phyloP scores from a whole-genome alignment of 2,329 filamentous ascomycete species.

The Piedraia hortae region DNA sequence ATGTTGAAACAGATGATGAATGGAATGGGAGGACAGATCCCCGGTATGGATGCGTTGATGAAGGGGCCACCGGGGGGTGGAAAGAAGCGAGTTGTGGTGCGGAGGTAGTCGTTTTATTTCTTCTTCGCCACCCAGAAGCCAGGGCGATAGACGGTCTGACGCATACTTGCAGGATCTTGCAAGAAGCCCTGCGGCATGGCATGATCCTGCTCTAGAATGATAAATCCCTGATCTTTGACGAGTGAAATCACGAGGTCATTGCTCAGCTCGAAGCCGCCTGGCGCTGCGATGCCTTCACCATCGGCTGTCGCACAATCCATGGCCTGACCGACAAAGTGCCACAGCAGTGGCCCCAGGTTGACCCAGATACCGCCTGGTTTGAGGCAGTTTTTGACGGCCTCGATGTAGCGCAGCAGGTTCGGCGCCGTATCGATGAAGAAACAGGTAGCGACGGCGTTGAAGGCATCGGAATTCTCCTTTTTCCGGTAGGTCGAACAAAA shows the following conservation, averaged over 20 bases:
- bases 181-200: conserved; percentile 57
- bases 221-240: conserved; percentile 49
- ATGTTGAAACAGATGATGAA: conserved; percentile 93
- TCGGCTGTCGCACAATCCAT: conserved; percentile 38
- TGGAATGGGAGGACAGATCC: conserved; percentile 34
- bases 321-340: too few species aligned
- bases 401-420: conserved; percentile 70
- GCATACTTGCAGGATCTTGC: conserved; percentile 58
- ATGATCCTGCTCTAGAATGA: conserved; percentile 25
- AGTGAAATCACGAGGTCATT: conserved; percentile 66
- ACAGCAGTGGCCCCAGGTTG: conserved; percentile 73
- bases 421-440: conserved; percentile 97
- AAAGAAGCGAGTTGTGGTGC: too few species aligned
- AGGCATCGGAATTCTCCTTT: conserved; percentile 30
- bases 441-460: conserved; percentile 63
- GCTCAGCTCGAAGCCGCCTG: conserved; percentile 69
- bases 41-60: conserved; percentile 10
- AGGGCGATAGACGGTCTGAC: conserved; percentile 55
- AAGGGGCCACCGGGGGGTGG: conserved; percentile 2
- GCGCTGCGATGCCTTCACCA: conserved; percentile 41
- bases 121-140: conserved; percentile 74
- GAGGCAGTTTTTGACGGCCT: conserved; percentile 55
- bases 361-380: conserved; percentile 54
- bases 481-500: conserved; percentile 66
- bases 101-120: too few species aligned